Evolutionary conservation across 768 basidiomycete species (phyloP).

Genomic region (Agrocybe praecox): DNA sequence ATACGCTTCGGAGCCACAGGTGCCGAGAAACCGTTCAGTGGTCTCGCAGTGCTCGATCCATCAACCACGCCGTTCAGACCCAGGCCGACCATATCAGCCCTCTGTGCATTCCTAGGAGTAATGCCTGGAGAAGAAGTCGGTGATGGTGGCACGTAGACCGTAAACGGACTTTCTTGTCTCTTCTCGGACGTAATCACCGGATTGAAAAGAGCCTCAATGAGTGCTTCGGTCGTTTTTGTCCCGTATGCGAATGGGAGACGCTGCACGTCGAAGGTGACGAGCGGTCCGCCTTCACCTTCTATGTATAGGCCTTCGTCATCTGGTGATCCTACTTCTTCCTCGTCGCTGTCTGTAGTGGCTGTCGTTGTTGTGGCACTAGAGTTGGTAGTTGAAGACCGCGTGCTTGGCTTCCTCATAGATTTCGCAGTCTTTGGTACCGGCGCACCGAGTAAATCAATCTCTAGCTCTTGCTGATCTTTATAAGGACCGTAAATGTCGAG

Average conservation of each 20-base stretch:
- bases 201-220: slow-evolving; percentile 84
- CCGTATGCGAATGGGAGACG: slow-evolving; percentile 56
- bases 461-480: slow-evolving; percentile 37
- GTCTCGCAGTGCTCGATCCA: background rate
- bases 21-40: background rate
- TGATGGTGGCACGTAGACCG: slow-evolving; percentile 32
- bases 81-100: background rate
- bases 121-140: background rate
- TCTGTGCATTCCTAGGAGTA: background rate
- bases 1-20: too few relatives aligned
- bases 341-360: slow-evolving; percentile 4
- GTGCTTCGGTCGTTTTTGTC: slow-evolving; percentile 64
- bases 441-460: slow-evolving; percentile 35
- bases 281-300: slow-evolving; percentile 6
- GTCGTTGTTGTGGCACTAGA: background rate
- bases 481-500: slow-evolving; percentile 49
- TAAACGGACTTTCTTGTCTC: slow-evolving; percentile 43
- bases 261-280: slow-evolving; percentile 36
- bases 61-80: slow-evolving; percentile 6
- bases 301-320: background rate
- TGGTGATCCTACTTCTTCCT: slow-evolving; percentile 12
- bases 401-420: slow-evolving; percentile 9
- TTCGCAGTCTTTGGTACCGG: slow-evolving; percentile 17
- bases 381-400: background rate
- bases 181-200: slow-evolving; percentile 53